Evolutionary conservation across 345 rosid genomes (phyloP), one percentile per base, ranked within the genome.

Genomic region (Eutrema japonicum): DNA sequence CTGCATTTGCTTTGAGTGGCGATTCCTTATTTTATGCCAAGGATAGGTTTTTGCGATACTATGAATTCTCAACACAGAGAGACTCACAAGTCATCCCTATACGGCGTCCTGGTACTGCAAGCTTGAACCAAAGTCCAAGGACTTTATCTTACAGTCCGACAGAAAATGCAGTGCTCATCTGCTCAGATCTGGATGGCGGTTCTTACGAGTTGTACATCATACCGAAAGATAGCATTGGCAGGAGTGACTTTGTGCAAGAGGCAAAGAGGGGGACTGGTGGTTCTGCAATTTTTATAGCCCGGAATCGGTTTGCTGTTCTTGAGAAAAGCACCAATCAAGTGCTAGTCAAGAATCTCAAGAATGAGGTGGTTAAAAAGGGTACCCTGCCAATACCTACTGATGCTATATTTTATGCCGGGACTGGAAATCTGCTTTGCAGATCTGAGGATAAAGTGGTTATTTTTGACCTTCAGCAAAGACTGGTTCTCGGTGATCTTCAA

Each of bases 171-270:
- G 91, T 91, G 55, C 83, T 94, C 18, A 81, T 94, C 54, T 89
- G 93, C 82, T 89, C 95, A 48, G 98, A 94, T 82, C 86, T 83
- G 43, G 97, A 94, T 81, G 98, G 97, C 9, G 96, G 97, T 51
- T 87, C 95, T 42, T 91, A 91, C 64, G 98, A 94, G 84, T 69
- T 94, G 84, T 89, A 89, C 80, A 77, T 87, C 64, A 83, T 91
- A 64, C 93, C 95, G 7, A 89, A 89, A 79, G 98, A 91, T 53
- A 84, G 85, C 78, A 52, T 88, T 61, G 83, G 89, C 61, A 84
- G 90, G 77, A 86, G 89, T 70, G 96, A 91, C 41, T 53, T 77
- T 62, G 82, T 84, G 74, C 96, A 81, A 76, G 97, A 91, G 43
- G 93, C 98, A 60, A 94, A 84, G 87, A 89, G 91, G 72, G 98